Evolutionary conservation across 2,329 filamentous ascomycete genomes (phyloP), one percentile per base, ranked within the genome.

Genomic region (Penicillium sp.): DNA sequence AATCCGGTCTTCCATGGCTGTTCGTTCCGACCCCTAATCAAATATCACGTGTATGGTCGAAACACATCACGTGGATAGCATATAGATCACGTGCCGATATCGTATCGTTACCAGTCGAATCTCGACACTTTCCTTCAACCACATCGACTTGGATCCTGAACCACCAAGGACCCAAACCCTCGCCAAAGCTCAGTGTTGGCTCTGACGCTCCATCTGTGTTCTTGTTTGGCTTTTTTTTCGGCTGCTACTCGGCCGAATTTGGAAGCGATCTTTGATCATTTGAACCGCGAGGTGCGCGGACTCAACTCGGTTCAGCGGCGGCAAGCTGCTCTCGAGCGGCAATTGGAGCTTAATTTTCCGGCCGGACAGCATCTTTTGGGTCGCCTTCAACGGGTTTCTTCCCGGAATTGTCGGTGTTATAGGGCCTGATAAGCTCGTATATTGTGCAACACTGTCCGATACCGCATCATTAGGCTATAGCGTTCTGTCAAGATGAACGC

Each of bases 401-500:
- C 28, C 28, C 28, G 28, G 10, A 13, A 30, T 13, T 13, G 11
- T 30, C 10, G 10, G 28, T 30, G 28, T 30, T 11, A 30, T 30
- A 30, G 28, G 28, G 28, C 28, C 14, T 30, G 11, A 30, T 4
- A 30, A 30, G 28, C 28, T 30, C 25, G 2, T 9, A 27, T 27
- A 27, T 9, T 27, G 25, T 6, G 5, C 10, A 28, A 28, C 27
- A 30, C 28, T 30, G 28, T 30, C 28, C 11, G 28, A 14, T 5
- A 30, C 3, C 11, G 28, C 39, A 25, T 39, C 22, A 11, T 41
- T 41, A 13, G 1, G 16, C 9, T 11, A 11, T 7, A 13, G n/a
- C 39, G 7, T 40, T 44, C 35, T 31, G 20, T 14, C 63, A 70
- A 61, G 18, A 82, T 82, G 80, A 82, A 82, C 68, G 67, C 67